Base-by-base conservation (phyloP, 345 rosid species). In the Kandelia obovata region DNA sequence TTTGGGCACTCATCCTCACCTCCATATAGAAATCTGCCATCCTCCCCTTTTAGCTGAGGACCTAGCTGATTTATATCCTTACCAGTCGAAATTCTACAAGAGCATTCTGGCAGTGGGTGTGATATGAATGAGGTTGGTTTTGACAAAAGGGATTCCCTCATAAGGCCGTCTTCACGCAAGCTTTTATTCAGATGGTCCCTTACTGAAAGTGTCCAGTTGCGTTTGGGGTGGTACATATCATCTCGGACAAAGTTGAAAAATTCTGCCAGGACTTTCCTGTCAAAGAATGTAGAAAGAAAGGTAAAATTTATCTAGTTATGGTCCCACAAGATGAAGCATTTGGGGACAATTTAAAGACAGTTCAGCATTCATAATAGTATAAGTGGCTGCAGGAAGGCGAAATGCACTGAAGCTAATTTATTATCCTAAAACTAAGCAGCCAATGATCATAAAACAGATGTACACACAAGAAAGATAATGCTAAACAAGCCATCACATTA, bases 61-160 rank as follows among this genome's bases (percentile, higher is more conserved):
- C 49, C 49, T 11, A 43, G 5, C 39, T 75, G 72, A 62, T 64
- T 79, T 57, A 77, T 69, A 27, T 66, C 74, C 61, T 75, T 80
- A 25, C 81, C 72, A 63, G 88, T 46, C 2, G 86, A 81, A 65
- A 85, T 90, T 83, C 88, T 84, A 79, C 98, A 96, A 47, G 95
- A 89, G 83, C 99, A 96, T 83, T 96, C 98, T 10, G 99, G 98
- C 53, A 92, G 87, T 0, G 98, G 99, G 78, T 96, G 96, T 0
- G 96, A 90, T 20, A 96, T 82, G 73, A 92, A 96, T 43, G 80
- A 83, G 46, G 72, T 67, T 2, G 96, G 89, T 82, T 92, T 92
- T 28, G 96, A 86, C 37, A 71, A 57, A 68, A 67, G 81, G 37
- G 94, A 83, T 81, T 90, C 89, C 77, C 90, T 82, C 53, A 82